Base-by-base conservation (phyloP, 768 basidiomycete species). In the Vararia minispora region DNA sequence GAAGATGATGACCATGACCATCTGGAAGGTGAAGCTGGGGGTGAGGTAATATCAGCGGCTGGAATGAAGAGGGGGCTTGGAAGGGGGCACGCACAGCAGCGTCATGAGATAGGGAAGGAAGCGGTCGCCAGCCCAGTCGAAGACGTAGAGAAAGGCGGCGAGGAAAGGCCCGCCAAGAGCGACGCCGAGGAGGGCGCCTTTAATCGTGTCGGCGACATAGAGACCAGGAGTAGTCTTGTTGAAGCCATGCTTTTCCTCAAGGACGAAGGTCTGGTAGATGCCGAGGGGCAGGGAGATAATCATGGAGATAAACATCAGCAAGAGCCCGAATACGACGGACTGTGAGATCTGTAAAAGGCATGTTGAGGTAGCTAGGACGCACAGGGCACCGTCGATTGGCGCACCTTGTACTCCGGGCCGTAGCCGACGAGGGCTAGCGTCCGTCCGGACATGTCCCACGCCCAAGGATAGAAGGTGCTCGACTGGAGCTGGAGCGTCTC, bases 221-320 rank as follows among this genome's bases (percentile, higher is more conserved):
- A 92, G 63, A 12, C 51, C 50, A 1, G 75, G 72, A 0, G 90
- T 87, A 5, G 79, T 91, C 63, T 98, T 95, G 71, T 98, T 99
- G 69, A 97, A 98, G 1, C 92, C 92, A 47, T 95, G 89, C 47
- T 80, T 83, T 55, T 94, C 83, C 60, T 98, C 95, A 27, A 98
- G 68, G 5, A 91, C 83, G 54, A 99, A 99, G 3, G 89, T 95
- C 43, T 77, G 72, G 63, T 95, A 97, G 17, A 80, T 65, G 23
- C 73, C 76, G 28, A 89, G 63, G 14, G 94, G 90, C 9, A 91
- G 63, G 6, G 72, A 64, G 2, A 88, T 77, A 21, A 86, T 55
- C 0, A 76, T 70, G 2, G 81, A 80, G 28, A 76, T 38, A 41
- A 83, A 56, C 50, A 73, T 77, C 29, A 94, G 60, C 28, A 83